These are phyloP conservation scores for Aeschynomene evenia DNA, from an alignment of 306 rosid genomes.

Conservation along the genomic window DNA sequence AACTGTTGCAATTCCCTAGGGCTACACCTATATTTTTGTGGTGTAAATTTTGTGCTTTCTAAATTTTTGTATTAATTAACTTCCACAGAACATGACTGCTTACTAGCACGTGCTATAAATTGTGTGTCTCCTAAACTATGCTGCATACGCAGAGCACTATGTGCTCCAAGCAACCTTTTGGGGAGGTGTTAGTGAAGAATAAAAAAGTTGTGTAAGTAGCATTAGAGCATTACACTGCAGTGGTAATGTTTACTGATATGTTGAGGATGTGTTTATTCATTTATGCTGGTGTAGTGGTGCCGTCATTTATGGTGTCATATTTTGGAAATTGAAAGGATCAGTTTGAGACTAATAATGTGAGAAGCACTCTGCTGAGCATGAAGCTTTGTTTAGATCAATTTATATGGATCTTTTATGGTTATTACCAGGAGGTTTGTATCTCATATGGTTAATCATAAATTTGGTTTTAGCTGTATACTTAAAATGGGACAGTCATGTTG, in stretches of 20 bases:
- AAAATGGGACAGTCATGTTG: neutral
- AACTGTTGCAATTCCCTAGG: neutral
- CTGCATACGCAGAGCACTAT: neutral
- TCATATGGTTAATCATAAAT: conserved; percentile 13
- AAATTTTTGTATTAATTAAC: neutral
- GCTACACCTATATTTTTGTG: neutral
- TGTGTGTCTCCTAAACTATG: neutral
- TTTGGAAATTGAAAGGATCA: too few species aligned
- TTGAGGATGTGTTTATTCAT: neutral
- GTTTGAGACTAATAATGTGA: neutral
- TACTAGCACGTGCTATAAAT: neutral
- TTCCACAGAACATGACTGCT: neutral
- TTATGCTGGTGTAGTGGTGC: neutral
- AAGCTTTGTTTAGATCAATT: neutral
- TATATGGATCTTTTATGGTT: neutral
- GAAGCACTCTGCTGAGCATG: neutral
- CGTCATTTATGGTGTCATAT: neutral
- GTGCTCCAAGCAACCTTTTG: neutral
- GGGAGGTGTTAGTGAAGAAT: neutral
- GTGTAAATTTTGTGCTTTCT: neutral
- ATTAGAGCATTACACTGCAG: neutral
- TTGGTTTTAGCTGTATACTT: neutral
- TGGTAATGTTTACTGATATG: neutral
- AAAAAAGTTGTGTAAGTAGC: neutral
- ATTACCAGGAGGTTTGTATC: neutral